Base-by-base conservation (phyloP, 2,329 filamentous ascomycete species). In the Cytospora piceae region DNA sequence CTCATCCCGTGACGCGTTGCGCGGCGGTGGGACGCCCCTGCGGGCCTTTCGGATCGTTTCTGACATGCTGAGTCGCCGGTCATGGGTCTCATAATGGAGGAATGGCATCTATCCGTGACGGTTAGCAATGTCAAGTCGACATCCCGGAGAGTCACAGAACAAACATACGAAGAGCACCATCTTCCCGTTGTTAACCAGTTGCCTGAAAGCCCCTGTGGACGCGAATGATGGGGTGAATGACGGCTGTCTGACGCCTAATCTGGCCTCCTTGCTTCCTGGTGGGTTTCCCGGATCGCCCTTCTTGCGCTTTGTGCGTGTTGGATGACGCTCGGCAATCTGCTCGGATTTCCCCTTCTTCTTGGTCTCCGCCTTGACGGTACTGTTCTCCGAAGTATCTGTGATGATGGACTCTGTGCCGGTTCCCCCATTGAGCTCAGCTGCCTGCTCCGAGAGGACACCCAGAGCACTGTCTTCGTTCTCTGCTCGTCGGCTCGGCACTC, bases 31-130 rank as follows among this genome's bases (percentile, higher is more conserved):
- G 72, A 74, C 70, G 72, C 76, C 68, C 67, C 75, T 52, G 70
- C 76, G 61, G 64, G 75, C 71, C 54, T 69, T 70, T 65, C 74
- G 68, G 69, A 79, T 87, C 2, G 83, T 81, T 22, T 81, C 76
- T 62, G 84, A 83, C 86, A 90, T 88, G 69, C 82, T 81, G 60
- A 78, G 77, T 12, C 85, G 78, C 20, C 81, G 77, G 57, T 81
- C 77, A 56, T 87, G 80, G 0, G 85, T 87, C 71, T 90, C 87
- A 59, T 88, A 89, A 71, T 89, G 87, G 4, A 90, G 75, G 70
- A 88, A 90, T 0, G 87, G 87, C 85, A 89, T 88, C 76, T 87
- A 14, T 37, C 12, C 2, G 83, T 31, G 17, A 4, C 6, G 46
- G 53, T 55, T 7, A 39, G 31, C 49, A 57, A 32, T 4, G 15